Evolutionary conservation across 306 rosid genomes (phyloP), one percentile per base, ranked within the genome.

Genomic region (Lathyrus sativus): DNA sequence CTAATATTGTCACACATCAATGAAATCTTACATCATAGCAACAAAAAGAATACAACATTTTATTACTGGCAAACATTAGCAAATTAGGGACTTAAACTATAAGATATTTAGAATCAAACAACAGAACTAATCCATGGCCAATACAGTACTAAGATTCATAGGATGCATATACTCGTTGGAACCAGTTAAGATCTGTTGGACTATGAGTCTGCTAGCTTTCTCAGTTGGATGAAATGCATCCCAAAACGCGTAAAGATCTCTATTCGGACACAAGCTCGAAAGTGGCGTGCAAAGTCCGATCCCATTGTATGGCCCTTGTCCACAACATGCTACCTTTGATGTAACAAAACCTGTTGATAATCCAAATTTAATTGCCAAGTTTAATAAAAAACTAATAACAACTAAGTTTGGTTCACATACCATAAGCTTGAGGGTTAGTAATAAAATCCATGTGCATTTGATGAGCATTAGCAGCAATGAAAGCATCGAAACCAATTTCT

Each of bases 301-400:
- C 9, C 97, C 97, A 53, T 91, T 91, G 71, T 68, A 85, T 2
- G 92, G 89, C 9, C 97, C 92, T 76, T 91, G 97, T 3, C 95
- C 97, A 66, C 97, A 91, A 22, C 97, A 91, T 4, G 95, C 95
- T 13, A 79, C 29, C 76, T 78, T 86, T 3, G 92, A 74, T 33
- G 86, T 76, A 1, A 62, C 78, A 78, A 91, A 88, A 39, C 97
- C 95, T 88, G 75, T 50, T 38, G 39, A 35, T 33, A 29, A 19
- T 26, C 71, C 71, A 75, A 57, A 44, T 6, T 19, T 53, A 0
- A 8, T 10, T 4, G 0, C 0, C 35, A 10, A 54, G 8, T 17
- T 48, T 0, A 45, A 24, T 22, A 9, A 53, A 22, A 10, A 49
- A 54, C 1, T 11, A 10, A 11, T 0, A 56, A 28, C 5, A 55